Conservation (phyloP, 257 asterid species). For the Eustoma russellianum region DNA sequence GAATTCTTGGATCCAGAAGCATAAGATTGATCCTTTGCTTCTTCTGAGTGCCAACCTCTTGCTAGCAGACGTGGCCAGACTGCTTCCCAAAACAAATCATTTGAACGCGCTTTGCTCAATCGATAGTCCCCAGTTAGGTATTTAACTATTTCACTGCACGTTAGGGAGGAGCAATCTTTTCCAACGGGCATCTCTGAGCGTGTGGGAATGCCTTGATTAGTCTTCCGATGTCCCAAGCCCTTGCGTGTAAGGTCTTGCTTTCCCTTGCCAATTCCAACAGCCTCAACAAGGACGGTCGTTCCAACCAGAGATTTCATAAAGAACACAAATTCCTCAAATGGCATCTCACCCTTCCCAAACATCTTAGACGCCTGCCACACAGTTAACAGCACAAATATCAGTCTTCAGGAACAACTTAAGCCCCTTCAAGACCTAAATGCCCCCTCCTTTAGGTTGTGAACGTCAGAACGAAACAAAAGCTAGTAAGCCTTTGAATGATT, state of each 20-base stretch:
- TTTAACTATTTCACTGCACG: constrained; percentile 39
- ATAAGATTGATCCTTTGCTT: constrained; percentile 30
- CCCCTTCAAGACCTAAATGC: no score
- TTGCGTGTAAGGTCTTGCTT: constrained; percentile 48
- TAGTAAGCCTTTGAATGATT: not conserved
- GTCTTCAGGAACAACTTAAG: no score
- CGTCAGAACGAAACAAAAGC: not conserved
- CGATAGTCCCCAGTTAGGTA: constrained; percentile 15
- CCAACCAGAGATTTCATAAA: constrained; percentile 57
- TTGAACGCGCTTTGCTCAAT: constrained; percentile 53
- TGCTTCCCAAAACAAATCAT: constrained; percentile 79
- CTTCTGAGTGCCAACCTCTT: constrained; percentile 63
- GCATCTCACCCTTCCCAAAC: constrained; percentile 43
- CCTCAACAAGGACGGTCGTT: constrained; percentile 41
- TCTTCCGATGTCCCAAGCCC: constrained; percentile 38
- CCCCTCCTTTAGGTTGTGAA: no score
- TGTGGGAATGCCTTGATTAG: constrained; percentile 27
- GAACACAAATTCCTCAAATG: constrained; percentile 41
- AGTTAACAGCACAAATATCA: constrained; percentile 8
- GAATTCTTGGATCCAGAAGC: not conserved
- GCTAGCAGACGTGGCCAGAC: constrained; percentile 77
- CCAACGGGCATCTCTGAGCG: no score
- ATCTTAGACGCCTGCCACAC: constrained; percentile 38
- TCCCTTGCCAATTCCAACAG: constrained; percentile 55
- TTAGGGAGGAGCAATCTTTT: constrained; percentile 10